Base-by-base conservation (phyloP, 139 green algal species). In the Ettlia oleoabundans region DNA sequence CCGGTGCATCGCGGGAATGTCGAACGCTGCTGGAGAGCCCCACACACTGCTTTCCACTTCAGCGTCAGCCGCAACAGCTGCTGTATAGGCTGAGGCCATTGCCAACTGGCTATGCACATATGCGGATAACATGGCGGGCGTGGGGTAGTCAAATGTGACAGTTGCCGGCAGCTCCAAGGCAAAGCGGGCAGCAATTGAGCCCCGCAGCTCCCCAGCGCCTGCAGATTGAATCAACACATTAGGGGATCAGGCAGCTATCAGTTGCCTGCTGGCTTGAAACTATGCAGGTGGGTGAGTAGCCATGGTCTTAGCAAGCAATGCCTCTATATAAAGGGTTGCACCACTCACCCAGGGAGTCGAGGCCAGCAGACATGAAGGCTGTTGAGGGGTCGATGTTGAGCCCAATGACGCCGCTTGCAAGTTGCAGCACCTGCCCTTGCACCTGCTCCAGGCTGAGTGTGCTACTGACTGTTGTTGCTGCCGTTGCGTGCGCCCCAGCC, bases 281-380 rank as follows among this genome's bases (percentile, higher is more conserved):
- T n/a, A n/a, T n/a, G n/a, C n/a, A n/a, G n/a, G n/a, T n/a, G n/a
- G n/a, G n/a, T n/a, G n/a, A n/a, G n/a, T n/a, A n/a, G n/a, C n/a
- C n/a, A n/a, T n/a, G n/a, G n/a, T 24, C 15, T 15, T 22, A 65
- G 30, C 18, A 65, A 65, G 30, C 28, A 58, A 58, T 24, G 13
- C 10, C 15, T 15, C 13, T 24, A 58, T 24, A 58, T 24, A 15
- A 24, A 58, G 15, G 15, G 15, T 15, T 24, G 15, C 47, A 58
- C 28, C 55, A 65, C 75, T 61, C 28, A 15, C 89, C 91, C 61
- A 98, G 82, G 1, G 89, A 95, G 85, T 98, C 88, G 24, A 92
- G 67, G 4, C 87, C 88, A 1, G 63, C 47, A 0, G 72, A 82
- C 82, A 91, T 92, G 30, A 92, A 88, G 47, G 82, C 43, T 1